phyloP scores from a whole-genome alignment of 495 filamentous ascomycete species.

The Aspergillus kassunensis region DNA sequence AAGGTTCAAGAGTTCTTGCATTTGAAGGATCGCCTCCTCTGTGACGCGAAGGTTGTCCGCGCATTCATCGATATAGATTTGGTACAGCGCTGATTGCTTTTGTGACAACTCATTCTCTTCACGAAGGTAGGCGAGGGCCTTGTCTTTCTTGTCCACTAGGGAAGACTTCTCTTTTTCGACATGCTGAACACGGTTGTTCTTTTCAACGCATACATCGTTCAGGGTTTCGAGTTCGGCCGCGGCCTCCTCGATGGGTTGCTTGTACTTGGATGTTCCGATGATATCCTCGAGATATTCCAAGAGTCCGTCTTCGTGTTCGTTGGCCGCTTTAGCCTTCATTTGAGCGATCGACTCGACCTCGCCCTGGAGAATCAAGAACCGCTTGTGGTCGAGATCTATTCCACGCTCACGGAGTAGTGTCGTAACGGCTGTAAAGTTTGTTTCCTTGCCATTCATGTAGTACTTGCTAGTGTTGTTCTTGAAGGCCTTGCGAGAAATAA shows the following conservation, averaged over 20 bases:
- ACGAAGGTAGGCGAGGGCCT: slow-evolving; percentile 79
- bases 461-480: slow-evolving; percentile 98
- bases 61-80: slow-evolving; percentile 83
- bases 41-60: slow-evolving; percentile 84
- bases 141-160: slow-evolving; percentile 94
- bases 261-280: slow-evolving; percentile 97
- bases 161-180: slow-evolving; percentile 94
- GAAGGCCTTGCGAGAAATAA: slow-evolving; percentile 90
- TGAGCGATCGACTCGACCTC: slow-evolving; percentile 98
- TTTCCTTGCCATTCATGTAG: slow-evolving; percentile 85
- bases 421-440: slow-evolving; percentile 87
- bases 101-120: slow-evolving; percentile 89
- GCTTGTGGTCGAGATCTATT: slow-evolving; percentile 96
- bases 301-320: slow-evolving; percentile 93
- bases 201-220: slow-evolving; percentile 92
- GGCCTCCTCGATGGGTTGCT: slow-evolving; percentile 90
- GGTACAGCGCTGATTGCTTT: slow-evolving; percentile 87
- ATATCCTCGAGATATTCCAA: slow-evolving; percentile 98
- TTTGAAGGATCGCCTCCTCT: slow-evolving; percentile 82
- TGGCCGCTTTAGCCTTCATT: slow-evolving; percentile 95
- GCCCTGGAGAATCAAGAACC: slow-evolving; percentile 94
- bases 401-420: slow-evolving; percentile 83
- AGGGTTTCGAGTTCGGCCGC: slow-evolving; percentile 83
- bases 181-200: slow-evolving; percentile 89
- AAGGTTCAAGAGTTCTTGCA: slow-evolving; percentile 80